A percentile compares a stretch with the other conserved stretches of the same genome.
Conservation (phyloP, 2,329 filamentous ascomycete species). For the Beauveria sp. region DNA sequence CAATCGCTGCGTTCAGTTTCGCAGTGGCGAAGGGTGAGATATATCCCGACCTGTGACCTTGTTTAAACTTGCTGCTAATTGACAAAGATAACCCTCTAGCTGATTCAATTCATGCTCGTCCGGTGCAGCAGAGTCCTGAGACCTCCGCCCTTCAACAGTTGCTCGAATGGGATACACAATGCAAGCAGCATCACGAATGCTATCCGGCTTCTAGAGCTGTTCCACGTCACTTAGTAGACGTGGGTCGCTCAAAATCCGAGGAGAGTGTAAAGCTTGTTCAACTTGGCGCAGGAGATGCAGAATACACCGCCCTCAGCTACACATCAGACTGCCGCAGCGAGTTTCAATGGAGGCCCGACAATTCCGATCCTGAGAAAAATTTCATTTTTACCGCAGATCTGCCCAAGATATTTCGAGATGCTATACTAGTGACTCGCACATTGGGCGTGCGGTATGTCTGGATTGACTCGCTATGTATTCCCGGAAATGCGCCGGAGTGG, state of each 20-base stretch:
- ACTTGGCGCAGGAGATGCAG: neutral
- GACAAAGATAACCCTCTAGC: neutral
- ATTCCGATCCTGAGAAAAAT: neutral
- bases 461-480: slow-evolving; percentile 10
- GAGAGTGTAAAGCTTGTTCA: neutral
- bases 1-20: neutral
- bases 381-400: neutral
- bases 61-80: neutral
- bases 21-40: neutral
- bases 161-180: neutral
- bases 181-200: neutral
- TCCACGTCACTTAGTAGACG: neutral
- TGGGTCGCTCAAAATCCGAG: neutral
- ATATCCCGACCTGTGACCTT: neutral
- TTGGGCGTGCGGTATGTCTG: slow-evolving; percentile 5
- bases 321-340: neutral
- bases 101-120: neutral
- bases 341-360: neutral
- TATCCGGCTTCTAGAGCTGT: neutral
- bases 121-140: neutral
- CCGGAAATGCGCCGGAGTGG: neutral
- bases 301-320: slow-evolving; percentile 2
- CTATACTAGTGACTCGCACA: slow-evolving; percentile 3
- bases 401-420: slow-evolving; percentile 6
- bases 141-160: neutral